Conservation (phyloP, 768 basidiomycete genomes). For the Boletus insuetus region DNA sequence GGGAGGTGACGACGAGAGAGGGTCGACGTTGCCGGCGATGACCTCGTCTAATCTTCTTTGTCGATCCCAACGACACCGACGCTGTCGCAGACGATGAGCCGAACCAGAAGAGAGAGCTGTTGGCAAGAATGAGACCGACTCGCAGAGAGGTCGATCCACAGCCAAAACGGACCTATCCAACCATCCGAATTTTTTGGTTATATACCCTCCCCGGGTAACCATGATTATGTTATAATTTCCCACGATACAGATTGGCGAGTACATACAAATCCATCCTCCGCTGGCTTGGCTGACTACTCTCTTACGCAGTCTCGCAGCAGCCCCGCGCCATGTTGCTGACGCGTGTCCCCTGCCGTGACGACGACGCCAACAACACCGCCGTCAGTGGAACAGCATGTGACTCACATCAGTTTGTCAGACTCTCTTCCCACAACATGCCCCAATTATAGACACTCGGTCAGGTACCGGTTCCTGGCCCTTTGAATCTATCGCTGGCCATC, state of each 20-base stretch:
- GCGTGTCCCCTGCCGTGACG: conserved; percentile 15
- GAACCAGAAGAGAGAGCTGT: conserved; percentile 30
- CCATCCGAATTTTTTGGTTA: conserved; percentile 22
- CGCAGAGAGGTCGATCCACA: conserved; percentile 42
- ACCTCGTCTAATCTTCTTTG: conserved; percentile 27
- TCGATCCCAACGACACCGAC: conserved; percentile 43
- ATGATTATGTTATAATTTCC: conserved; percentile 27
- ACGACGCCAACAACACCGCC: neutral
- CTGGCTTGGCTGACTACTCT: neutral
- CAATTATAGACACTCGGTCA: conserved; percentile 18
- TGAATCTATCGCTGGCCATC: conserved; percentile 19
- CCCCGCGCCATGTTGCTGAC: conserved; percentile 1
- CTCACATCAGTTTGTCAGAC: neutral
- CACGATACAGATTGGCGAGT: conserved; percentile 18
- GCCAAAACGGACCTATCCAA: conserved; percentile 32
- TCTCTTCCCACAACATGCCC: conserved; percentile 8
- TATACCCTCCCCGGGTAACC: conserved; percentile 14
- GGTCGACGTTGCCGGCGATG: conserved; percentile 27
- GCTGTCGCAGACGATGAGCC: conserved; percentile 40
- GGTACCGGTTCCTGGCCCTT: conserved; percentile 8
- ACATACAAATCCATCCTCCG: too few species aligned
- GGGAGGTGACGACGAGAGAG: neutral
- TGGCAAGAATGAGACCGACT: conserved; percentile 44
- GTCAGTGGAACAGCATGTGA: neutral
- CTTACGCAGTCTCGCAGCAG: conserved; percentile 12